These are phyloP conservation scores for Desmodesmus armatus DNA, from an alignment of 139 green algal genomes.

Conservation along the genomic window DNA sequence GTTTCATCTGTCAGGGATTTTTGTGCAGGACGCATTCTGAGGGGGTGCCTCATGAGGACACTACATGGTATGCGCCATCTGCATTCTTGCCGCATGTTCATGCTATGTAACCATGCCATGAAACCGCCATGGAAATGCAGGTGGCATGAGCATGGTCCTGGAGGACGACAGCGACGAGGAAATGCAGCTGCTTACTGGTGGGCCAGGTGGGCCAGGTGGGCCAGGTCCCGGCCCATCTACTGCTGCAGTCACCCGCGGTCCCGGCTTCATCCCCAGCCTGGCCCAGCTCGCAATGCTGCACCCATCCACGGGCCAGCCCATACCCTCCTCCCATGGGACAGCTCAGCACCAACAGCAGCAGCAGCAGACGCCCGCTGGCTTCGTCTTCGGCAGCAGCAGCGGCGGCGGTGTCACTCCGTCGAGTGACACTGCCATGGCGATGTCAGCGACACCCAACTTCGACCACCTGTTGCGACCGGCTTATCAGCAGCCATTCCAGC, in stretches of 20 bases:
- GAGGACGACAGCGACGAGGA: slow-evolving; percentile 1
- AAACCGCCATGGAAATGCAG: neutral
- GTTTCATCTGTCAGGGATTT: neutral
- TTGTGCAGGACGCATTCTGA: too few relatives aligned
- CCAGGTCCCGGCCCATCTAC: slow-evolving; percentile 9
- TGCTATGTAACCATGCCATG: slow-evolving; percentile 33
- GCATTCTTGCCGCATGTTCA: neutral
- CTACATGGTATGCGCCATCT: too few relatives aligned
- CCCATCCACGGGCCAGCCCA: too few relatives aligned
- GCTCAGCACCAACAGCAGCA: slow-evolving; percentile 14
- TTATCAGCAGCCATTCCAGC: too few relatives aligned
- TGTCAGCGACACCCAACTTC: too few relatives aligned
- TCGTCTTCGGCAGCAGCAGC: neutral
- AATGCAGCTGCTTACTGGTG: slow-evolving; percentile 25
- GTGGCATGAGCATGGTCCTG: neutral
- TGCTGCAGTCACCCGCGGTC: neutral
- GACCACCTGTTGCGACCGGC: too few relatives aligned
- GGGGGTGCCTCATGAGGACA: too few relatives aligned
- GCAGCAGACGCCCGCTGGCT: neutral
- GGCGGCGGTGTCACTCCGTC: neutral
- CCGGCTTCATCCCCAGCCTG: neutral
- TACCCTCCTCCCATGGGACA: neutral
- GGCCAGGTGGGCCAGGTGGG: too few relatives aligned
- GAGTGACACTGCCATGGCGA: neutral
- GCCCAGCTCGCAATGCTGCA: neutral